Evolutionary conservation across 2,329 filamentous ascomycete species (phyloP).

Genomic region (Fusarium anguioides): DNA sequence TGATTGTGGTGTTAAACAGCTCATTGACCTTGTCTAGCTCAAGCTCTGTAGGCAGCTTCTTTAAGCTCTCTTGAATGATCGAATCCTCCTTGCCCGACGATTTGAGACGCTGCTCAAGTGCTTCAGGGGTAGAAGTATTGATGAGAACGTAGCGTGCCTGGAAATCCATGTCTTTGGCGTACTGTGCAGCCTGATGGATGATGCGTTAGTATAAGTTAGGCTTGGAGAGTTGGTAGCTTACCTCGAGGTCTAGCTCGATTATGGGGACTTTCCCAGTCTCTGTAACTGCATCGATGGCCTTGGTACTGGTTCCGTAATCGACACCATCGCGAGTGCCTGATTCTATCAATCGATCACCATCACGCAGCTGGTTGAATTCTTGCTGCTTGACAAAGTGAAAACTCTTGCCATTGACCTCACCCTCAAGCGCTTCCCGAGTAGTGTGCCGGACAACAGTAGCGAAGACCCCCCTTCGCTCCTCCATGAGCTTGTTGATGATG

Average conservation of each 20-base stretch:
- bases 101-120: slow-evolving; percentile 46
- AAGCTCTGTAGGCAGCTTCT: slow-evolving; percentile 36
- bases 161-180: slow-evolving; percentile 68
- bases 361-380: slow-evolving; percentile 67
- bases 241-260: slow-evolving; percentile 64
- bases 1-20: slow-evolving; percentile 45
- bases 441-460: slow-evolving; percentile 67
- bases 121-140: slow-evolving; percentile 52
- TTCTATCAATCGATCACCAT: slow-evolving; percentile 69
- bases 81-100: slow-evolving; percentile 41
- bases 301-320: slow-evolving; percentile 67
- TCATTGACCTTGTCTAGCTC: slow-evolving; percentile 44
- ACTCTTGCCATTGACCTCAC: slow-evolving; percentile 62
- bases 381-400: slow-evolving; percentile 68
- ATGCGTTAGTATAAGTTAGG: background rate
- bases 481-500: slow-evolving; percentile 71
- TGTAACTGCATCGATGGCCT: slow-evolving; percentile 62
- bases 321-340: slow-evolving; percentile 61
- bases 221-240: slow-evolving; percentile 48
- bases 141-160: slow-evolving; percentile 66
- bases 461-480: slow-evolving; percentile 73
- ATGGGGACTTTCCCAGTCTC: slow-evolving; percentile 70
- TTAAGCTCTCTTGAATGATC: slow-evolving; percentile 39
- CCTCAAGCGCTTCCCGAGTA: slow-evolving; percentile 60
- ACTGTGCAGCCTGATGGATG: slow-evolving; percentile 61